Conservation (phyloP, 345 rosid genomes). For the Populus alba region DNA sequence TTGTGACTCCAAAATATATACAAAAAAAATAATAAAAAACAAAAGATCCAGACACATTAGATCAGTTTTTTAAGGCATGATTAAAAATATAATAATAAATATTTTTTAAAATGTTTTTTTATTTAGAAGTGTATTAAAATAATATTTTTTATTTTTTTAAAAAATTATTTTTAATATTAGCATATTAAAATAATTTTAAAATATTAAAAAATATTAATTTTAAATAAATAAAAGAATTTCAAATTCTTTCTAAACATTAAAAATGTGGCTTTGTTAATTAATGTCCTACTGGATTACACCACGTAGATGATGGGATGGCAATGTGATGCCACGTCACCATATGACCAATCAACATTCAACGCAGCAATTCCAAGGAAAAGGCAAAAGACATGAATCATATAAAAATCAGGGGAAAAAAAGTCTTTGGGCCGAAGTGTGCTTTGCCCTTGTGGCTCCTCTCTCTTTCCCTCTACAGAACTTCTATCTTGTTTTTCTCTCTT, state of each 20-base stretch:
- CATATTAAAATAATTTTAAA: no score
- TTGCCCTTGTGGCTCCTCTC: not conserved
- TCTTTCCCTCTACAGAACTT: not conserved
- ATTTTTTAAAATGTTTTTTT: no score
- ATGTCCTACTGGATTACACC: not conserved
- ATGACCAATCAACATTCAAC: not conserved
- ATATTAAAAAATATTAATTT: no score
- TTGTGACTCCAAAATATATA: not conserved
- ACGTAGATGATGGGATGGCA: conserved; percentile 2
- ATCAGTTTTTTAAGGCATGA: not conserved
- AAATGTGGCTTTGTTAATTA: no score
- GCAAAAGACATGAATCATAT: not conserved
- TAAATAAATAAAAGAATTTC: no score
- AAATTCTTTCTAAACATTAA: no score
- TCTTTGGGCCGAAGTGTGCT: not conserved
- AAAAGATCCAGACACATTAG: not conserved
- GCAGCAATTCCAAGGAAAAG: not conserved
- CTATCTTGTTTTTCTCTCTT: not conserved
- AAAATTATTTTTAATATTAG: no score
- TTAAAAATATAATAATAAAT: no score
- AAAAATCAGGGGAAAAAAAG: not conserved
- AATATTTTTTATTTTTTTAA: no score
- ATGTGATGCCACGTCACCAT: not conserved
- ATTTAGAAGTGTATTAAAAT: no score
- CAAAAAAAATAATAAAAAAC: not conserved